Evolutionary conservation across 1,284 basidiomycete species (phyloP), one percentile per base, ranked within the genome.

Genomic region (Sanghuangporus weigelae): DNA sequence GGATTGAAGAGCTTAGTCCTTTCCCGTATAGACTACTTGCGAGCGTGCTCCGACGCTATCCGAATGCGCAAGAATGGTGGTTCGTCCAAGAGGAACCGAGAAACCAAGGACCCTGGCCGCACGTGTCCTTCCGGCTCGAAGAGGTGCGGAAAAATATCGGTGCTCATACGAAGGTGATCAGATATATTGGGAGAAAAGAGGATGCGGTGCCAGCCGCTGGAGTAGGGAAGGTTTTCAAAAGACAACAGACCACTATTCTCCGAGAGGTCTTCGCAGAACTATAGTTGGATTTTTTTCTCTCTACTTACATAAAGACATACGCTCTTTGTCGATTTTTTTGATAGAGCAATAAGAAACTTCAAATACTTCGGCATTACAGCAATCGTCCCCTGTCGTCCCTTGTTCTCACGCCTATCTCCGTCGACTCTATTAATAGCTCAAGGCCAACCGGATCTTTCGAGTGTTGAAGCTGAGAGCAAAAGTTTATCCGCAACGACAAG

Each of bases 31-130:
- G 72, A 0, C 75, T 76, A 26, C 75, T 95, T 0, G 71, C 73
- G 5, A 70, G 77, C 1, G 77, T 78, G 0, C 74, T 95, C 31
- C 62, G 68, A 50, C 68, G 72, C 1, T 91, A 91, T 68, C 51
- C 68, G 0, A 67, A 70, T 12, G 79, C 72, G 3, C 67, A 68
- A n/a, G 82, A 66, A 3, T 59, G 53, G 31, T 66, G 84, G 14
- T 95, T 89, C 85, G 78, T 92, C 16, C 93, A 96, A 73, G 94
- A 96, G 71, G 93, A 96, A 71, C 87, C 93, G 3, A 84, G 78
- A 70, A 96, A 96, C 71, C 93, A 95, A 73, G 93, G 93, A 1
- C 84, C 88, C 1, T 95, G 83, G 79, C 73, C 77, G 7, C 89
- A 91, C 74, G 86, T 93, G 50, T 74, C 73, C 51, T 78, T 79